Conservation (phyloP, 768 basidiomycete species). For the Boletales sp. region DNA sequence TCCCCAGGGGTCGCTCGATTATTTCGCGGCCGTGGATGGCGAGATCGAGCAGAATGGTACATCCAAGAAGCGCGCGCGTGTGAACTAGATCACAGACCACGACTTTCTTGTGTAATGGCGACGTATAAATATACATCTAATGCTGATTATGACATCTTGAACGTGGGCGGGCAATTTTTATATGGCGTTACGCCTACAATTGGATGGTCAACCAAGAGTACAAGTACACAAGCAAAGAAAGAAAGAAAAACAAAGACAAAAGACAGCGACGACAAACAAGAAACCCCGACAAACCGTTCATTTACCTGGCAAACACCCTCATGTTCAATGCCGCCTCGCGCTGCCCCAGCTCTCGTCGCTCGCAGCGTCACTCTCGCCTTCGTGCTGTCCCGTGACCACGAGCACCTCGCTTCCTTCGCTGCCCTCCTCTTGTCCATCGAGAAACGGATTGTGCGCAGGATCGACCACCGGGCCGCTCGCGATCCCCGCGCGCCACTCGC, state of each 20-base stretch:
- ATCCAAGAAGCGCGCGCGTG: conserved; percentile 57
- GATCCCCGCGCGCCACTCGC: conserved; percentile 10
- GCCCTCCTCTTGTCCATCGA: conserved; percentile 10
- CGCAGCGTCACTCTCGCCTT: conserved; percentile 16
- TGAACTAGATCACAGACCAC: conserved; percentile 33
- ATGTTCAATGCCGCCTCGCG: conserved; percentile 12
- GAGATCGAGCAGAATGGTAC: conserved; percentile 35
- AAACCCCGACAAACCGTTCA: background rate
- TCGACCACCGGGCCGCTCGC: conserved; percentile 4
- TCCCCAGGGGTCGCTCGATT: conserved; percentile 68
- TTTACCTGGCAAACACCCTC: background rate
- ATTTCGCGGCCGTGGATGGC: conserved; percentile 46
- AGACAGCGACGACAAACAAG: background rate
- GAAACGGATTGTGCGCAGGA: conserved; percentile 18
- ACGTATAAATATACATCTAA: too few relatives aligned
- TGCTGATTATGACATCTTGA: too few relatives aligned
- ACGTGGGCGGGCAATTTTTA: too few relatives aligned
- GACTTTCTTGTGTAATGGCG: too few relatives aligned
- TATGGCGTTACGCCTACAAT: too few relatives aligned
- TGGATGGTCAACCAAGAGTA: background rate
- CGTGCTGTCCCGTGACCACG: conserved; percentile 4
- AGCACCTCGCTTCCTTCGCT: conserved; percentile 22
- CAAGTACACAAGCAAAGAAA: background rate
- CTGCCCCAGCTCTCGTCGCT: conserved; percentile 28
- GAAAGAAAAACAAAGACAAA: background rate